Evolutionary conservation across 2,329 filamentous ascomycete species (phyloP).

Genomic region (Claviceps sorghi): DNA sequence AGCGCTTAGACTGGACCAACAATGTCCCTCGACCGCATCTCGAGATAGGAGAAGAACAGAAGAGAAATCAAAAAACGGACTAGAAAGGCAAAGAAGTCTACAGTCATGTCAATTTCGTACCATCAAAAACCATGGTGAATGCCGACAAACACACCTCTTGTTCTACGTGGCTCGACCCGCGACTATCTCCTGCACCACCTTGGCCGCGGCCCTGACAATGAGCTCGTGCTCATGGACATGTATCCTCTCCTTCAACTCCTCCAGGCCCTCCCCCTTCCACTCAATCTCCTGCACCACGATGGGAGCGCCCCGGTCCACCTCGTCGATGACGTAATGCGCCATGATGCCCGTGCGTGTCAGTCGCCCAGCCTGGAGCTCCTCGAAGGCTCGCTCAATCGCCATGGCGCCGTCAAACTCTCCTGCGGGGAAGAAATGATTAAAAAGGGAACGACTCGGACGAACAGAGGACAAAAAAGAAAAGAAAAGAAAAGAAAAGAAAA

Average conservation of each 20-base stretch:
- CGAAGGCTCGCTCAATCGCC: slow-evolving; percentile 66
- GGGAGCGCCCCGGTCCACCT: slow-evolving; percentile 68
- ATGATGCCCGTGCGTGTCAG: slow-evolving; percentile 70
- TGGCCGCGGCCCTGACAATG: slow-evolving; percentile 59
- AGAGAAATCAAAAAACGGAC: too few species aligned
- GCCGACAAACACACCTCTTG: not conserved
- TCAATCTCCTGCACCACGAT: slow-evolving; percentile 38
- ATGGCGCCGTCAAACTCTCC: slow-evolving; percentile 62
- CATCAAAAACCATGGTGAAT: not conserved
- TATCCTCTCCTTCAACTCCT: slow-evolving; percentile 55
- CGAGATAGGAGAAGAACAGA: too few species aligned
- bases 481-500: too few species aligned
- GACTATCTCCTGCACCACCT: slow-evolving; percentile 27
- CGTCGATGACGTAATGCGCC: slow-evolving; percentile 69
- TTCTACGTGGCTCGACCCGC: not conserved
- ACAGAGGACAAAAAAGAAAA: not conserved
- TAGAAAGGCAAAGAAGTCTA: too few species aligned
- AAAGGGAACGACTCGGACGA: too few species aligned
- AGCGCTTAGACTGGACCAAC: too few species aligned
- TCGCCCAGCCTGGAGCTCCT: slow-evolving; percentile 50
- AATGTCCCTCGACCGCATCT: too few species aligned
- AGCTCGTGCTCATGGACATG: slow-evolving; percentile 63
- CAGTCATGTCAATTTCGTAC: not conserved
- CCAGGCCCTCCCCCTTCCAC: slow-evolving; percentile 47
- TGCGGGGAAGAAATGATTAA: slow-evolving; percentile 10